Percentiles rank a stretch among this genome's conserved stretches.
phyloP scores from a whole-genome alignment of 441 rosid genomes.

The Pelargonium citronellum region DNA sequence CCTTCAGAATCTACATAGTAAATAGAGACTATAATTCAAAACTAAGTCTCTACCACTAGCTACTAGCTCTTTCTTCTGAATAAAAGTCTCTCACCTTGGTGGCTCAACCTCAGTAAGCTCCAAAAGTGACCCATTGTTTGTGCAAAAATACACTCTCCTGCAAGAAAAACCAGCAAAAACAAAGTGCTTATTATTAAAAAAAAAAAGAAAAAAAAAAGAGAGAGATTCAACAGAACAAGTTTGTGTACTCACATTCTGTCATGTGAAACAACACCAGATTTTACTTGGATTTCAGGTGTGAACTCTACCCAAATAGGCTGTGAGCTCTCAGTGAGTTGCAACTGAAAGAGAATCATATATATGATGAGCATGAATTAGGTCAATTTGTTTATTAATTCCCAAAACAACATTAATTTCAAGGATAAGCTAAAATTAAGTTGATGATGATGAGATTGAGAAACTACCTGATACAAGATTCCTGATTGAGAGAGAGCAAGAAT shows the following conservation, averaged over 20 bases:
- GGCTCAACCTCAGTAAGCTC: slow-evolving; percentile 50
- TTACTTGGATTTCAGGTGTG: slow-evolving; percentile 35
- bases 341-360: slow-evolving; percentile 28
- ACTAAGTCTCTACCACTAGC: background rate
- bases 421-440: too few species aligned
- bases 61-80: slow-evolving; percentile 4
- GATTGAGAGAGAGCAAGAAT: slow-evolving; percentile 55
- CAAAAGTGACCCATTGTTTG: slow-evolving; percentile 43
- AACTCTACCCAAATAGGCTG: slow-evolving; percentile 57
- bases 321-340: slow-evolving; percentile 48
- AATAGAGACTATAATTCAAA: slow-evolving; percentile 23
- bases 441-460: background rate
- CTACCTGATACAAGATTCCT: slow-evolving; percentile 57
- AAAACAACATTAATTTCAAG: too few species aligned
- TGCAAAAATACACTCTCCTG: slow-evolving; percentile 63
- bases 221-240: too few species aligned
- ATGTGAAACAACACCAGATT: slow-evolving; percentile 48
- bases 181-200: background rate
- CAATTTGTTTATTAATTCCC: background rate
- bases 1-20: slow-evolving; percentile 23
- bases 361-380: background rate
- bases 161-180: slow-evolving; percentile 14
- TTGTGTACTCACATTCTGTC: slow-evolving; percentile 47
- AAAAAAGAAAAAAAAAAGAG: background rate
- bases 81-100: slow-evolving; percentile 39